These are phyloP conservation scores for Penicillium daleae DNA, from an alignment of 495 filamentous ascomycete genomes.

Conservation along the genomic window DNA sequence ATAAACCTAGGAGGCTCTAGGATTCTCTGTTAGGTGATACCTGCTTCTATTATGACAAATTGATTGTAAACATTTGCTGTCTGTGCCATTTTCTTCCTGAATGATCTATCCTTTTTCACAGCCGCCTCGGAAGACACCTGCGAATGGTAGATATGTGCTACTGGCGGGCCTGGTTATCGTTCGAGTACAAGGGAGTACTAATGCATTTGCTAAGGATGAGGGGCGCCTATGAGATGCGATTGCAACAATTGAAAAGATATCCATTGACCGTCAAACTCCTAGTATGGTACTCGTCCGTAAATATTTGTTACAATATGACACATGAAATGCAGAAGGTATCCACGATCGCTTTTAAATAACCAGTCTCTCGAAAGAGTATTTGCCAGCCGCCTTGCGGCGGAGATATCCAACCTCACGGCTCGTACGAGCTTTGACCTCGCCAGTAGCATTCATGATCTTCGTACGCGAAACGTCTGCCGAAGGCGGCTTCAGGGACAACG, in stretches of 20 bases:
- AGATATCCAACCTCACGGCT: constrained; percentile 71
- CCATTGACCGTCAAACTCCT: constrained; percentile 27
- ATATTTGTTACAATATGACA: constrained; percentile 30
- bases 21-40: too few species aligned
- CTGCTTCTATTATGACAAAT: not conserved
- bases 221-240: not conserved
- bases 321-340: constrained; percentile 21
- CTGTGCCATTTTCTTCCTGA: not conserved
- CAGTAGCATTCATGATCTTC: constrained; percentile 48
- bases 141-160: not conserved
- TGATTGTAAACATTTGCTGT: not conserved
- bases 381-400: constrained; percentile 69
- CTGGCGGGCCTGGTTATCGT: not conserved
- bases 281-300: constrained; percentile 26
- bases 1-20: not conserved
- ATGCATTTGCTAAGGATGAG: not conserved
- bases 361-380: constrained; percentile 79
- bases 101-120: not conserved
- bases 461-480: constrained; percentile 59
- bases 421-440: constrained; percentile 64
- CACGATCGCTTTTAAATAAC: constrained; percentile 47
- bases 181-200: not conserved
- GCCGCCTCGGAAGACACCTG: not conserved
- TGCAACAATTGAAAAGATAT: constrained; percentile 1
- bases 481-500: constrained; percentile 73